Percentiles rank a stretch among this genome's conserved stretches.
Evolutionary conservation across 345 rosid species (phyloP).

Genomic region (Boechera retrofracta): DNA sequence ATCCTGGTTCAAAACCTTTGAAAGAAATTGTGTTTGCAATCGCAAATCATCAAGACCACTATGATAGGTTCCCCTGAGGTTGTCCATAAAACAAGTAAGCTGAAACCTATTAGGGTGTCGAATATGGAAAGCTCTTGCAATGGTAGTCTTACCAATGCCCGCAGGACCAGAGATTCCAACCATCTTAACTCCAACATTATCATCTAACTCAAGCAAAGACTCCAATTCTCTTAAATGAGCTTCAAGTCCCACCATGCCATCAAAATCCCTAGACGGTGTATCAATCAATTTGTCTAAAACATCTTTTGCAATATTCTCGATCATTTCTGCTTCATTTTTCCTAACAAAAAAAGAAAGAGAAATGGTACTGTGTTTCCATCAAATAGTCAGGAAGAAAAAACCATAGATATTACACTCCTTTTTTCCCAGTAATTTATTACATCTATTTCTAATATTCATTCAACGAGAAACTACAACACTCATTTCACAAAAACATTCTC

Average conservation of each 20-base stretch:
- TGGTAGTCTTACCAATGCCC: constrained; percentile 22
- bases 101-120: background rate
- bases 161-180: constrained; percentile 25
- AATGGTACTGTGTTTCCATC: too few relatives aligned
- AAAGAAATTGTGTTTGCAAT: background rate
- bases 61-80: background rate
- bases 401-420: too few relatives aligned
- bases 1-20: background rate
- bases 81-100: background rate
- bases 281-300: background rate
- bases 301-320: background rate
- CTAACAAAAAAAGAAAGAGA: background rate
- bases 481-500: too few relatives aligned
- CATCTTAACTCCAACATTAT: background rate
- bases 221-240: constrained; percentile 4
- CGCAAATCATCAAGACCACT: background rate
- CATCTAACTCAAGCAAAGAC: background rate
- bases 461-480: background rate
- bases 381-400: background rate
- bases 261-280: background rate
- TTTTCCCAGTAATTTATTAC: too few relatives aligned
- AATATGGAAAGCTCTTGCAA: constrained; percentile 18
- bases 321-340: background rate
- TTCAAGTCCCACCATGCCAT: constrained; percentile 7
- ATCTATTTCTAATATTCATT: background rate